Conservation (phyloP, 345 rosid genomes). For the Sisymbrium irio region DNA sequence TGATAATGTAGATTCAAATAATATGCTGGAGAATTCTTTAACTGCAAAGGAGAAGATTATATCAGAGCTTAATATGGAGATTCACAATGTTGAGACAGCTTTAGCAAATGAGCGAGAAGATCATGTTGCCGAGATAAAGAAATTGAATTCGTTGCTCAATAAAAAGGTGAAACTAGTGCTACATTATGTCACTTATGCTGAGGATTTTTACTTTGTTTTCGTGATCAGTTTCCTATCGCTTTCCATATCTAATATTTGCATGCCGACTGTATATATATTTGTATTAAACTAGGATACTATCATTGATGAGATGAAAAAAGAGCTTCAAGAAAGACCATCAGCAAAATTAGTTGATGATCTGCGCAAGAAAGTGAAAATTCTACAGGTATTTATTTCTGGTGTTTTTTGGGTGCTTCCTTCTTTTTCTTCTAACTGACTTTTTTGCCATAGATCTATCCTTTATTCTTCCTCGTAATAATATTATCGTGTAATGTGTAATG, state of each 20-base stretch:
- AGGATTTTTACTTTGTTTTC: neutral
- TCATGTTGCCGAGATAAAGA: slow-evolving; percentile 76
- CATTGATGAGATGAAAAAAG: slow-evolving; percentile 87
- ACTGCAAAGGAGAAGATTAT: slow-evolving; percentile 91
- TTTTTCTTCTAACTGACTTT: neutral
- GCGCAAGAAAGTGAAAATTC: slow-evolving; percentile 93
- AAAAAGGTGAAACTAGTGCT: slow-evolving; percentile 60
- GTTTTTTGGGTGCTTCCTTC: neutral
- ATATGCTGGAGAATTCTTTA: slow-evolving; percentile 81
- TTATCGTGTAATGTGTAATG: slow-evolving; percentile 14
- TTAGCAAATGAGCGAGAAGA: slow-evolving; percentile 77
- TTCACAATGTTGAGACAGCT: slow-evolving; percentile 78
- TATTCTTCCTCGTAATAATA: slow-evolving; percentile 4
- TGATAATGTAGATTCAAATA: slow-evolving; percentile 70
- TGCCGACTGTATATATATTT: too few species aligned
- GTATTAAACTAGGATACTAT: slow-evolving; percentile 56
- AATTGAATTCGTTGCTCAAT: slow-evolving; percentile 58
- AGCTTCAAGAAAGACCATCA: slow-evolving; percentile 89
- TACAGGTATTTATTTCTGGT: slow-evolving; percentile 58
- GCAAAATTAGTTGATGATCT: slow-evolving; percentile 89
- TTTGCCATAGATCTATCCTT: neutral
- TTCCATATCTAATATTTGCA: slow-evolving; percentile 13
- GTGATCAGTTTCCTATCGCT: neutral
- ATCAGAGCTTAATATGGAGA: slow-evolving; percentile 89
- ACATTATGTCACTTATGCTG: neutral